Conservation (phyloP, 306 rosid species). For the Dalbergia oliveri region DNA sequence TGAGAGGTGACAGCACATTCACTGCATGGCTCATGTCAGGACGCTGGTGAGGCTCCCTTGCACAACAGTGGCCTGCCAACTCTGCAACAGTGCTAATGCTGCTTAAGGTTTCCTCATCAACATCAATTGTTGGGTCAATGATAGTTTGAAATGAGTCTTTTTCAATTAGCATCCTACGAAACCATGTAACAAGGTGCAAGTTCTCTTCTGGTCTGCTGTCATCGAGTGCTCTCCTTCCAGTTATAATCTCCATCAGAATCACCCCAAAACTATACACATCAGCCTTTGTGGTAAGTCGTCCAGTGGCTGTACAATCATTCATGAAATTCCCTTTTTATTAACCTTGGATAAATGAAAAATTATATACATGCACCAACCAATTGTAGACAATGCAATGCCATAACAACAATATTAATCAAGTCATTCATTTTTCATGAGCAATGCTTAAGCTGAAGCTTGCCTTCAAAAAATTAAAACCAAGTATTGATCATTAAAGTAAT, state of each 20-base stretch:
- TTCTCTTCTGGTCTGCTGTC: conserved; percentile 78
- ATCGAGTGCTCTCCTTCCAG: conserved; percentile 85
- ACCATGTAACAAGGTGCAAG: conserved; percentile 85
- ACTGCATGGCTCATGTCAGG: conserved; percentile 91
- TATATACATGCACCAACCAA: too few relatives aligned
- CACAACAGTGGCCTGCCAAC: conserved; percentile 84
- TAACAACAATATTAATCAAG: too few relatives aligned
- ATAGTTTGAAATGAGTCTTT: conserved; percentile 57
- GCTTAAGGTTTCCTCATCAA: conserved; percentile 62
- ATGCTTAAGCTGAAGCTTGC: background rate
- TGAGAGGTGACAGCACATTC: conserved; percentile 77
- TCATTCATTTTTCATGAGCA: background rate
- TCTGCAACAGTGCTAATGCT: conserved; percentile 69
- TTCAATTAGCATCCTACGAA: conserved; percentile 62
- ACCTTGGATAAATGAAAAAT: background rate
- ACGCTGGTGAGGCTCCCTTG: conserved; percentile 81
- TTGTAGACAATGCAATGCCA: too few relatives aligned
- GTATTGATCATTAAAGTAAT: background rate
- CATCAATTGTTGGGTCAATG: conserved; percentile 66
- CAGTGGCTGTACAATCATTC: conserved; percentile 67
- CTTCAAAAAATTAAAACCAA: background rate
- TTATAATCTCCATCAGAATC: conserved; percentile 86
- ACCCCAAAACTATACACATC: conserved; percentile 96
- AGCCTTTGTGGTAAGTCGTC: conserved; percentile 83
- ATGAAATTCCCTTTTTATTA: conserved; percentile 1